Evolutionary conservation across 805 yeast genomes (phyloP).

Genomic region (Maudiozyma barnettii): DNA sequence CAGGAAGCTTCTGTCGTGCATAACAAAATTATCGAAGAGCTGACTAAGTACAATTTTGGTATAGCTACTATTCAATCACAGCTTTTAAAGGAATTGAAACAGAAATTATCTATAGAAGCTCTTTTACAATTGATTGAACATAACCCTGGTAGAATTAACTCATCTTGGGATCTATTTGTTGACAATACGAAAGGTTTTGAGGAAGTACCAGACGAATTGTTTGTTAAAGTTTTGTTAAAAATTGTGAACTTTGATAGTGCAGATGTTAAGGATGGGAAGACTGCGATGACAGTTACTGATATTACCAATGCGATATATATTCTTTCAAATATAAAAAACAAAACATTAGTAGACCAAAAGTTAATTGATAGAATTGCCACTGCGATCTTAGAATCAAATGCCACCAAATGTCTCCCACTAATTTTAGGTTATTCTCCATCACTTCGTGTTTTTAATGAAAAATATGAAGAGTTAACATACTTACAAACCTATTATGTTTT

Average conservation of each 20-base stretch:
- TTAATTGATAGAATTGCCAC: conserved; percentile 9
- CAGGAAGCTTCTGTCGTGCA: conserved; percentile 15
- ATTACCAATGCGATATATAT: conserved; percentile 21
- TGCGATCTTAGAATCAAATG: conserved; percentile 10
- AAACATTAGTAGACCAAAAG: conserved; percentile 3
- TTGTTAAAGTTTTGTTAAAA: conserved; percentile 29
- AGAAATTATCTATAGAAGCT: conserved; percentile 16
- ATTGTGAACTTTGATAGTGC: conserved; percentile 32
- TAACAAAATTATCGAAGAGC: conserved; percentile 23
- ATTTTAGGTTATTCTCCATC: conserved; percentile 8
- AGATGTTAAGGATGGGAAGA: conserved; percentile 29
- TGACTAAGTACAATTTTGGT: conserved; percentile 25
- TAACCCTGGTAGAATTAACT: conserved; percentile 46
- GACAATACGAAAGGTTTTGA: conserved; percentile 15
- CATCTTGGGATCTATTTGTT: conserved; percentile 40
- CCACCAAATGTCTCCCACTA: conserved; percentile 8
- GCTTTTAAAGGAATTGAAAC: conserved; percentile 17
- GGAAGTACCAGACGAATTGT: conserved; percentile 18
- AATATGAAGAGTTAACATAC: conserved; percentile 10
- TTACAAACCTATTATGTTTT: conserved; percentile 13
- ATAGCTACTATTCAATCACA: conserved; percentile 26
- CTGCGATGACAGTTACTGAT: conserved; percentile 10
- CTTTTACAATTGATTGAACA: conserved; percentile 29
- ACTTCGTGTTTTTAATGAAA: conserved; percentile 6
- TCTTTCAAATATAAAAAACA: conserved; percentile 13